Conservation (phyloP, 2,329 filamentous ascomycete genomes). For the Paramyrothecium sp. region DNA sequence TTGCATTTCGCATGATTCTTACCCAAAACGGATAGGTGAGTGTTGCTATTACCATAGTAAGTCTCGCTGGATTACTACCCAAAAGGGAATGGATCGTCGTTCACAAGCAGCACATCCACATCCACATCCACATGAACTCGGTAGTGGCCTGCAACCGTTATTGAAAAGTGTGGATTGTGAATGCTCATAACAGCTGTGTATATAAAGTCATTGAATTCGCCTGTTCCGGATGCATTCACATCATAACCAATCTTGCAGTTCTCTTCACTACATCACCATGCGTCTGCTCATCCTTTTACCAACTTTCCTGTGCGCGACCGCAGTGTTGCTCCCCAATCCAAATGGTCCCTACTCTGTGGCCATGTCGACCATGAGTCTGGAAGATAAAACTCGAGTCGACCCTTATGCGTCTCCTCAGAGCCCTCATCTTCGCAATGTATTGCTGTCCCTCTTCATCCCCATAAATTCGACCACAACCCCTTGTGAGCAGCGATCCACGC, state of each 20-base stretch:
- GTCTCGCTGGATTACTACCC: background rate
- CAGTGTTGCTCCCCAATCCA: slow-evolving; percentile 23
- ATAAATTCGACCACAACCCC: slow-evolving; percentile 14
- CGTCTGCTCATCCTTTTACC: too few species aligned
- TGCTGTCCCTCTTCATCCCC: slow-evolving; percentile 29
- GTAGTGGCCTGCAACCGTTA: too few species aligned
- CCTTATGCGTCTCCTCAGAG: slow-evolving; percentile 20
- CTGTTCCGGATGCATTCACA: too few species aligned
- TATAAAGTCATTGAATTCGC: too few species aligned
- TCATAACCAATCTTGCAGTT: too few species aligned
- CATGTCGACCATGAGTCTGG: slow-evolving; percentile 20
- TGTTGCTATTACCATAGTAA: background rate
- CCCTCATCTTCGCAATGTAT: slow-evolving; percentile 20
- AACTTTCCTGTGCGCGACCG: slow-evolving; percentile 15
- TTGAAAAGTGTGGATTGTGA: too few species aligned
- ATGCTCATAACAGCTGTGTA: too few species aligned
- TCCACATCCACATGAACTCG: too few species aligned
- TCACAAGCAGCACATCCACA: too few species aligned
- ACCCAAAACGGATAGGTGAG: background rate
- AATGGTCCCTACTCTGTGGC: slow-evolving; percentile 28
- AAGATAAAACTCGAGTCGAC: slow-evolving; percentile 27
- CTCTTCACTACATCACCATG: too few species aligned
- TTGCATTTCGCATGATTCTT: background rate
- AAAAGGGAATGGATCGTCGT: too few species aligned
- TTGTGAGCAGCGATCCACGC: slow-evolving; percentile 14